Evolutionary conservation across 2,329 filamentous ascomycete genomes (phyloP), one percentile per base, ranked within the genome.

Genomic region (Trichoderma brevicompactum): DNA sequence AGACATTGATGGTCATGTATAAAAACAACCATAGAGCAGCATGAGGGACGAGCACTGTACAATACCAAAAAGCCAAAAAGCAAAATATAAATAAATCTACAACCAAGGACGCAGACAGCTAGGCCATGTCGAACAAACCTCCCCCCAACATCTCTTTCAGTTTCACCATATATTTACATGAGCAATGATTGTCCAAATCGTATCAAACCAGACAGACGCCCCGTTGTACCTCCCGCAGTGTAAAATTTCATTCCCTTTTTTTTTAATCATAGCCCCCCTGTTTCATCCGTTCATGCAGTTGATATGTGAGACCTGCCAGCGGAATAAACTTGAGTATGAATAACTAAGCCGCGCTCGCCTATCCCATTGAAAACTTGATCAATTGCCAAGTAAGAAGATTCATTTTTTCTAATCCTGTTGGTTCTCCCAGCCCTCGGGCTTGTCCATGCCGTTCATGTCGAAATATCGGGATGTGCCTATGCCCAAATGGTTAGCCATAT

Each of bases 351-450:
- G n/a, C 19, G 23, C 12, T 13, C 23, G 40, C 59, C 23, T 12
- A 41, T 44, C 23, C 6, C 38, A 23, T 44, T 53, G n/a, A 41
- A 44, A 53, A 28, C 44, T 53, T 49, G 43, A 53, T 62, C 2
- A 36, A 15, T 53, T 8, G 44, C 32, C 59, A 43, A 53, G 13
- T 44, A 15, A 32, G 28, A 61, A 59, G 23, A n/a, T n/a, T 32
- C 52, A 12, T 50, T 8, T 28, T 55, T 49, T 62, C 41, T 65
- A 85, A 70, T 83, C 80, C 70, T 83, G 79, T 79, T 94, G 85
- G 70, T 87, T 85, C 76, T 96, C 89, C 79, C 91, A 97, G 68
- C 94, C 95, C 71, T 89, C 86, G 13, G 95, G 95, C 81, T 95
- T 96, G 68, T 89, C 79, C 77, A 94, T 79, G 64, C 88, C 85